Conservation (phyloP, 1,139 yeast species). For the Yamadazyma pseudoaaseri region DNA sequence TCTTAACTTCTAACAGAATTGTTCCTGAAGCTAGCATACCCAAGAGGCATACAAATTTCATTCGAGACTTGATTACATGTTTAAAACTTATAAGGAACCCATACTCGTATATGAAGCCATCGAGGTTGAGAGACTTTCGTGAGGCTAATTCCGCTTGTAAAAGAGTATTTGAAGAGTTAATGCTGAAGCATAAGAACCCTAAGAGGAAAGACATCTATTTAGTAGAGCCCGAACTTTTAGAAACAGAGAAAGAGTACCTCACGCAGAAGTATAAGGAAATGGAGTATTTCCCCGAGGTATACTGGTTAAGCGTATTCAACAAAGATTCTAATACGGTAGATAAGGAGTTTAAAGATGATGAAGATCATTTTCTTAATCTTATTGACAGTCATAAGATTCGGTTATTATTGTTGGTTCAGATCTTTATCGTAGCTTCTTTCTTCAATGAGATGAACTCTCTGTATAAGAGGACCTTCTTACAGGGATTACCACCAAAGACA, state of each 20-base stretch:
- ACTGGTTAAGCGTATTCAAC: conserved; percentile 31
- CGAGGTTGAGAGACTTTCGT: conserved; percentile 21
- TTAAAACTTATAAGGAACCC: conserved; percentile 39
- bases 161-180: conserved; percentile 26
- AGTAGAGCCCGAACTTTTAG: conserved; percentile 14
- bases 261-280: conserved; percentile 21
- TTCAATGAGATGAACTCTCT: conserved; percentile 27
- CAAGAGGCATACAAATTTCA: conserved; percentile 20
- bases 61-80: conserved; percentile 34
- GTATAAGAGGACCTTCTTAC: conserved; percentile 25
- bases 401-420: conserved; percentile 29
- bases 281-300: conserved; percentile 37
- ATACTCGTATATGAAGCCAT: conserved; percentile 26
- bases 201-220: conserved; percentile 7
- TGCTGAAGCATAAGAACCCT: conserved; percentile 27
- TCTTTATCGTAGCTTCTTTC: conserved; percentile 30
- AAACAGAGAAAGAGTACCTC: conserved; percentile 19
- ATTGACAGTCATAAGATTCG: conserved; percentile 30
- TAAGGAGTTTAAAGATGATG: conserved; percentile 24
- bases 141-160: conserved; percentile 23
- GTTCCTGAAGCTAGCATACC: conserved; percentile 22
- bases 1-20: conserved; percentile 28
- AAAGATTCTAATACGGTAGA: conserved; percentile 18
- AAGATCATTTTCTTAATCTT: conserved; percentile 23
- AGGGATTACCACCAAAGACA: conserved; percentile 22